phyloP scores from a whole-genome alignment of 192 early-diverging fungal genomes.

The Mortierella alpina region DNA sequence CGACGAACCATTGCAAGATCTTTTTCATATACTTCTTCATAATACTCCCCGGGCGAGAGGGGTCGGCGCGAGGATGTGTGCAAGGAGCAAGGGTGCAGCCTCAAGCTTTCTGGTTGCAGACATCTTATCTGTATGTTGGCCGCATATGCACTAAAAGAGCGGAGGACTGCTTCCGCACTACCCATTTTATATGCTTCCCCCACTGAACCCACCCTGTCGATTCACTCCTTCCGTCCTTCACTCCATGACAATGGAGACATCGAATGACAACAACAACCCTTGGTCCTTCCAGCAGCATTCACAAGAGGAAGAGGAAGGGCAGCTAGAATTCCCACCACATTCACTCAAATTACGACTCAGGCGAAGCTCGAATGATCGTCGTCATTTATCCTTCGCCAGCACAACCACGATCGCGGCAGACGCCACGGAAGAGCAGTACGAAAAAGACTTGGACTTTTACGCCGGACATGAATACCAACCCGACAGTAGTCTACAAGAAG shows the following conservation, averaged over 20 bases:
- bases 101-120: no score
- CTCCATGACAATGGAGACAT: constrained; percentile 1
- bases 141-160: no score
- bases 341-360: neutral
- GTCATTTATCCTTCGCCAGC: constrained; percentile 23
- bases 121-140: no score
- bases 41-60: no score
- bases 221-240: neutral
- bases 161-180: no score
- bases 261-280: constrained; percentile 11
- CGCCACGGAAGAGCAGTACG: neutral
- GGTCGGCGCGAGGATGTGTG: no score
- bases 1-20: no score
- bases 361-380: constrained; percentile 11
- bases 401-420: constrained; percentile 17
- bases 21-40: no score
- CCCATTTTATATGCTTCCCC: neutral
- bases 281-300: constrained; percentile 29
- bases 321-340: neutral
- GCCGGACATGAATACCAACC: neutral
- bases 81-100: no score
- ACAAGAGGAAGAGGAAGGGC: constrained; percentile 5
- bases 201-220: neutral
- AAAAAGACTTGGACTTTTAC: neutral
- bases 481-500: neutral